Evolutionary conservation across 345 rosid species (phyloP), one percentile per base, ranked within the genome.

Genomic region (Mercurialis annua): DNA sequence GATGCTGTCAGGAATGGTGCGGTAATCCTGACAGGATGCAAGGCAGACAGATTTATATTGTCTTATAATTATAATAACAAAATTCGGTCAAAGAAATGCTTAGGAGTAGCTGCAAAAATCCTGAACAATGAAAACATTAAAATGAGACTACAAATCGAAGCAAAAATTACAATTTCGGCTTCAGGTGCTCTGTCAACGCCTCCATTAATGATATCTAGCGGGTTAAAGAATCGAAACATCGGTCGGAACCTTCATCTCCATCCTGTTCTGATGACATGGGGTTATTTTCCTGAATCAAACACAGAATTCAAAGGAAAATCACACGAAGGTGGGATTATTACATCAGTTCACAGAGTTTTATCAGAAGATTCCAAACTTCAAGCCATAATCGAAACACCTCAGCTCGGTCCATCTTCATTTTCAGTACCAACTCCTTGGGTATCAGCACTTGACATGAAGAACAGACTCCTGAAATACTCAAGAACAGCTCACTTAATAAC

Each of bases 221-320:
- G 99, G 17, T 68, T 94, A 67, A 83, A 68, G 77, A 94, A 94
- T 78, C 71, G 16, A 43, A 68, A 89, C 46, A 91, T 94, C 20
- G 96, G 99, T 1, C 71, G 55, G 43, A 85, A 91, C 77, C 99
- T 91, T 68, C 96, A 77, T 68, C 77, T 91, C 62, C 99, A 94
- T 60, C 96, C 99, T 5, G 95, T 86, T 48, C 33, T 77, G 49
- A 84, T 89, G 95, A 71, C 85, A 0, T 91, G 99, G 99, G 99
- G 97, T 23, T 90, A 91, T 83, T 94, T 94, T 75, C 97, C 97
- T 0, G 87, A 86, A 3, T 82, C 88, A 34, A 70, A 75, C 78
- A 55, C 81, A 12, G 75, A 70, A 54, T 64, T 83, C 71, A 78
- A 76, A 20, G 95, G 85, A 17, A 84, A 79, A 70, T 50, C 71